Base-by-base conservation (phyloP, 2,329 filamentous ascomycete species). In the Diplodia corticola region DNA sequence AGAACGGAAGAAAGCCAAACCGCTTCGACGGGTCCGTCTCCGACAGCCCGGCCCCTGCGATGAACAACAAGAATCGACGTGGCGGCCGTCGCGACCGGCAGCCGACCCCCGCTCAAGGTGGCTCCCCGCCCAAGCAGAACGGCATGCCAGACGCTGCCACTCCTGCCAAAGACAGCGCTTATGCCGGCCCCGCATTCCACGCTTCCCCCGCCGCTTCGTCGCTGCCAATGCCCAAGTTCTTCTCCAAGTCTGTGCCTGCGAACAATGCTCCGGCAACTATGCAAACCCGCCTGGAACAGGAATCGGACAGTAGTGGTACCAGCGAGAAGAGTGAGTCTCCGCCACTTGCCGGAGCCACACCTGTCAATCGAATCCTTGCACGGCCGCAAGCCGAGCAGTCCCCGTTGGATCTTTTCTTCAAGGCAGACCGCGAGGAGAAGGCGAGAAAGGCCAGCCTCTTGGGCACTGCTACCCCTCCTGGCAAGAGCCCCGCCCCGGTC, bases 151-250 rank as follows among this genome's bases (percentile, higher is more conserved):
- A 33, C 51, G 53, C 30, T 22, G 50, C 15, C 15, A 79, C 78
- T 7, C 81, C 82, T 37, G 73, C 76, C 54, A 82, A 87, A 67
- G 74, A 76, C 68, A 74, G 77, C 68, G 88, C 90, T 53, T 99
- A 97, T 79, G 95, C 95, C 46, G 95, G 94, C 15, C 91, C 94
- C 37, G 96, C 93, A 5, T 99, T 98, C 77, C 93, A 97, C 78
- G 91, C 93, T 48, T 98, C 95, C 9, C 95, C 95, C 22, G 94
- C 93, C 1, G 91, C 95, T 0, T 96, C 93, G 9, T 89, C 92
- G 26, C 83, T 99, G 35, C 95, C 95, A 0, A 90, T 97, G 67
- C 95, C 95, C 12, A 96, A 90, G 73, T 97, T 97, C 77, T 86
- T 91, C 68, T 89, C 90, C 30, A 93, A 90, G 73, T 88, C 91